Base-by-base conservation (phyloP, 1,284 basidiomycete genomes). In the Sanghuangporus baumii region DNA sequence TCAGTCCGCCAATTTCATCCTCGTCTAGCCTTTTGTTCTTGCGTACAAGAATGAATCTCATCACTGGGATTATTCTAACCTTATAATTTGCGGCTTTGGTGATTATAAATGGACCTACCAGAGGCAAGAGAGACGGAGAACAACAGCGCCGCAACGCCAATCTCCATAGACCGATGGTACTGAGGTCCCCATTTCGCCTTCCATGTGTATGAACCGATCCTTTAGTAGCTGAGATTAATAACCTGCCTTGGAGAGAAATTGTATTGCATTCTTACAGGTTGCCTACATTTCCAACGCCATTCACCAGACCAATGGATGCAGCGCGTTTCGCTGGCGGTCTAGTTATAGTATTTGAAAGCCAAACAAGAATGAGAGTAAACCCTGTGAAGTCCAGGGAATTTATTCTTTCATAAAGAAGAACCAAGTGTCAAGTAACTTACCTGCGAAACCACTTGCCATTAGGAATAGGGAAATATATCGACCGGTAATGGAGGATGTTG, bases 351-450 rank as follows among this genome's bases (percentile, higher is more conserved):
- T 70, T 69, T 1, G 66, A 52, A 6, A 72, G 68, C 57, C 61
- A 73, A 8, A 69, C 66, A 12, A 69, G 65, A 0, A 79, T 83
- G 66, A 88, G 76, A 1, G 85, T 80, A 69, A 82, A 84, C 4
- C 59, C 63, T 64, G 67, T 64, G 64, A 14, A 46, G 12, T 18
- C 14, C 3, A 18, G 6, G 20, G 7, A 51, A 7, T 51, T 77
- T 1, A 7, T 16, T 51, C 14, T 11, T 51, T 9, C 26, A 31
- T 23, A 16, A 2, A 51, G 18, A 75, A 51, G 72, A 70, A 66
- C 67, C 20, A 78, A 78, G 70, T 2, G 2, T 9, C 7, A 12
- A 26, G n/a, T 6, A 18, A 51, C 63, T 20, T 38, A 66, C 66
- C 66, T n/a, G 67, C 60, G 40, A 66, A 62, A 2, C 66, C 64